A percentile compares a stretch with the other conserved stretches of the same genome.
phyloP scores from a whole-genome alignment of 1,284 basidiomycete genomes.

The Ceratobasidium sp. region DNA sequence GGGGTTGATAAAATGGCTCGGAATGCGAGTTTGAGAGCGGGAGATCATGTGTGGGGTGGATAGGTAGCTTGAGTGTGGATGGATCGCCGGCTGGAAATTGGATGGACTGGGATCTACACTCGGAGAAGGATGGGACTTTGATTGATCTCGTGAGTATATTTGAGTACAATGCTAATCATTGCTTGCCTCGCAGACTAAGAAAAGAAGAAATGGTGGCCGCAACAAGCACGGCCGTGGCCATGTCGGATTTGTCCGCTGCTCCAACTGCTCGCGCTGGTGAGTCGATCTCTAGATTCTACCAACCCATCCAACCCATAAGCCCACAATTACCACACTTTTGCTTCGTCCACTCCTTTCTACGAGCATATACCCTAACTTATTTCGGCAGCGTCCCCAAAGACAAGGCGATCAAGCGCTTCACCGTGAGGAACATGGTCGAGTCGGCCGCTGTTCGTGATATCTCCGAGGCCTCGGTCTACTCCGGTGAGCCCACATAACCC shows the following conservation, averaged over 20 bases:
- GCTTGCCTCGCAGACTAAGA: conserved; percentile 77
- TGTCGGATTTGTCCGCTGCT: conserved; percentile 93
- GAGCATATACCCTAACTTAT: conserved; percentile 3
- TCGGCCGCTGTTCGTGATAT: conserved; percentile 97
- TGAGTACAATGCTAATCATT: background rate
- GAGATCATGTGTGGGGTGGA: conserved; percentile 1
- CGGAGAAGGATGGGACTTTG: background rate
- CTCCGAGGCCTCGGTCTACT: conserved; percentile 94
- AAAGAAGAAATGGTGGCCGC: conserved; percentile 97
- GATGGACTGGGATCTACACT: conserved; percentile 1
- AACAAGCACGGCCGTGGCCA: conserved; percentile 99
- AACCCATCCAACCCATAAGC: too few relatives aligned
- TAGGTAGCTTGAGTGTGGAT: background rate
- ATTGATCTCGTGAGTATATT: background rate
- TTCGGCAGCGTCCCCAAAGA: conserved; percentile 76
- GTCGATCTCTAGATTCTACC: too few relatives aligned
- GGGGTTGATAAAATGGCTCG: background rate
- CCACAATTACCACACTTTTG: too few relatives aligned
- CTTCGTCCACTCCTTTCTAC: background rate
- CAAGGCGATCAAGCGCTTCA: conserved; percentile 99
- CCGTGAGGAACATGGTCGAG: conserved; percentile 99
- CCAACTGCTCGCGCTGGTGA: conserved; percentile 90
- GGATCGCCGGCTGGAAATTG: background rate
- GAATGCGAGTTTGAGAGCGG: background rate
- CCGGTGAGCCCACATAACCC: conserved; percentile 64